Conservation (phyloP, 2,329 filamentous ascomycete genomes). For the Lecanicillium sp. region DNA sequence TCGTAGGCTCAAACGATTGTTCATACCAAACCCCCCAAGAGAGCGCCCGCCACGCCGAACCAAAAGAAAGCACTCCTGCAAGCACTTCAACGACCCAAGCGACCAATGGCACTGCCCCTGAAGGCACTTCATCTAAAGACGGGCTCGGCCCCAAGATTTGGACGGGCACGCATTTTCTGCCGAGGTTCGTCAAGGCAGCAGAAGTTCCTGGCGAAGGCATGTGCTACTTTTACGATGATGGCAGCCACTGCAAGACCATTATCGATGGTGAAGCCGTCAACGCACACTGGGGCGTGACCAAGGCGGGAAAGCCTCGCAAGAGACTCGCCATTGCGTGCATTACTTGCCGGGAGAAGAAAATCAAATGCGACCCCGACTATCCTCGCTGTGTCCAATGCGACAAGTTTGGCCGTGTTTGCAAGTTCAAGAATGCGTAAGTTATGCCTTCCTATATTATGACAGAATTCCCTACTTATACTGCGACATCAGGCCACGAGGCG, state of each 20-base stretch:
- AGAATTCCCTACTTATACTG: slow-evolving; percentile 25
- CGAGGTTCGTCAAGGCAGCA: slow-evolving; percentile 53
- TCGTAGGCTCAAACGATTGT: slow-evolving; percentile 32
- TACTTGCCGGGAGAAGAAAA: slow-evolving; percentile 93
- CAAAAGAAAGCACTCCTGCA: slow-evolving; percentile 15
- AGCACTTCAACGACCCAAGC: slow-evolving; percentile 17
- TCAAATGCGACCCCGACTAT: slow-evolving; percentile 86
- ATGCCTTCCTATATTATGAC: slow-evolving; percentile 49
- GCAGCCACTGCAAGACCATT: slow-evolving; percentile 69
- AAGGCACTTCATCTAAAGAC: slow-evolving; percentile 45
- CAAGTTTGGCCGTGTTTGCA: slow-evolving; percentile 80
- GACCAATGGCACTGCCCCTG: slow-evolving; percentile 23
- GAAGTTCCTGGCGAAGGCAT: slow-evolving; percentile 70
- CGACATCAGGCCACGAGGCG: slow-evolving; percentile 51
- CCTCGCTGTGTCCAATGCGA: slow-evolving; percentile 87
- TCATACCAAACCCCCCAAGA: slow-evolving; percentile 27
- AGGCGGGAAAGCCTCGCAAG: slow-evolving; percentile 88
- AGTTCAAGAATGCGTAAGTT: slow-evolving; percentile 80
- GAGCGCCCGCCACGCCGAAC: slow-evolving; percentile 23
- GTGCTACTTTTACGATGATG: slow-evolving; percentile 83
- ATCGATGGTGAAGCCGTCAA: slow-evolving; percentile 85
- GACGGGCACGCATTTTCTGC: slow-evolving; percentile 59
- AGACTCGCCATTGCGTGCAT: slow-evolving; percentile 86
- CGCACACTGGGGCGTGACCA: slow-evolving; percentile 87
- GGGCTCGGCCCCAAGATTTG: slow-evolving; percentile 59